These are phyloP conservation scores for Rubroshorea leprosula DNA, from an alignment of 345 rosid genomes.

Conservation along the genomic window DNA sequence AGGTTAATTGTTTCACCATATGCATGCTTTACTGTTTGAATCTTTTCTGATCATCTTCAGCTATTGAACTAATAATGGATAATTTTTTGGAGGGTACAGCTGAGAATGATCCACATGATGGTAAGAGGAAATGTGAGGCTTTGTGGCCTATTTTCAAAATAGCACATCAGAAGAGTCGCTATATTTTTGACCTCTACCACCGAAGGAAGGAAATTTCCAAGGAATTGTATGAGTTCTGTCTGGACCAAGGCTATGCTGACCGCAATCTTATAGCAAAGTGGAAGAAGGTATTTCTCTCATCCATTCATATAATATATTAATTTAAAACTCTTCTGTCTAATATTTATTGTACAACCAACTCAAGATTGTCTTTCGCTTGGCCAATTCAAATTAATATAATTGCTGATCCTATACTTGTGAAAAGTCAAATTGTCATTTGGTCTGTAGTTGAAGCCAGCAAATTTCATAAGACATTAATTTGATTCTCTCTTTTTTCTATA, in stretches of 20 bases:
- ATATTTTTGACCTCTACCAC: slow-evolving; percentile 48
- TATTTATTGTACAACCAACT: too few species aligned
- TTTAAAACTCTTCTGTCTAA: too few species aligned
- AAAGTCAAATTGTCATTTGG: too few species aligned
- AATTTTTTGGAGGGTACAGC: slow-evolving; percentile 27
- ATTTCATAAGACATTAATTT: too few species aligned
- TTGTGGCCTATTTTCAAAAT: slow-evolving; percentile 62
- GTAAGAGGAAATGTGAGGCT: slow-evolving; percentile 63
- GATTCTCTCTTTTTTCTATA: too few species aligned
- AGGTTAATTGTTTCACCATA: slow-evolving; percentile 25
- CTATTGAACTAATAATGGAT: background rate
- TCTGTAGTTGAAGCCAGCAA: too few species aligned
- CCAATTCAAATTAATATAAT: too few species aligned
- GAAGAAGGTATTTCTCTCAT: slow-evolving; percentile 36
- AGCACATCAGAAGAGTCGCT: slow-evolving; percentile 59
- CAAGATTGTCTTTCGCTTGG: too few species aligned
- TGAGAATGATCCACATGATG: slow-evolving; percentile 62
- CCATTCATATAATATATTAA: background rate
- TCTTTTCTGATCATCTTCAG: background rate
- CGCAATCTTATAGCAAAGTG: slow-evolving; percentile 51
- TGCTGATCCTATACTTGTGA: too few species aligned
- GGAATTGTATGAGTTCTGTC: slow-evolving; percentile 51
- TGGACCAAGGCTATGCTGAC: slow-evolving; percentile 57
- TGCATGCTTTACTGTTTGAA: background rate
- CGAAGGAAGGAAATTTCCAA: slow-evolving; percentile 53